These are phyloP conservation scores for Delonix regia DNA, from an alignment of 306 rosid genomes.

Conservation along the genomic window DNA sequence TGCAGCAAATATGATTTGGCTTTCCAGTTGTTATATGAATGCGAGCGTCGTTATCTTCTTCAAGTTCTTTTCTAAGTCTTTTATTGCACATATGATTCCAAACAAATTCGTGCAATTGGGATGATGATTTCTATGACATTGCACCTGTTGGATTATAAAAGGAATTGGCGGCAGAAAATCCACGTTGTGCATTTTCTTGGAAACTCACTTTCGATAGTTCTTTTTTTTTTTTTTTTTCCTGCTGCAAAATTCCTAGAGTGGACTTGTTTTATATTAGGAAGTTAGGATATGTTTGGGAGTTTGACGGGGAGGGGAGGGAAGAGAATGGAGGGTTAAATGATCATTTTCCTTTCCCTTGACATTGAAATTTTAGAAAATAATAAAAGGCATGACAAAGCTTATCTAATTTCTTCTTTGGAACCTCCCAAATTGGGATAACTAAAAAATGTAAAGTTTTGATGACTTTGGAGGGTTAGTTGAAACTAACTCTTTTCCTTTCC, in stretches of 20 bases:
- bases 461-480: too few relatives aligned
- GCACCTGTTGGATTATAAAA: not conserved
- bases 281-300: too few relatives aligned
- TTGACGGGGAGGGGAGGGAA: too few relatives aligned
- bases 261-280: not conserved
- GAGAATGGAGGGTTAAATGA: too few relatives aligned
- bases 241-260: not conserved
- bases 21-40: not conserved
- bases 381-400: too few relatives aligned
- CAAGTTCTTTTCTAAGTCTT: not conserved
- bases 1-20: not conserved
- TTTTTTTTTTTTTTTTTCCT: not conserved
- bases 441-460: too few relatives aligned
- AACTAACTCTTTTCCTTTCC: too few relatives aligned
- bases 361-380: too few relatives aligned
- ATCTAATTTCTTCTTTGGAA: too few relatives aligned
- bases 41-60: not conserved
- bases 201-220: not conserved
- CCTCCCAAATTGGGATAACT: too few relatives aligned
- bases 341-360: too few relatives aligned
- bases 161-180: not conserved
- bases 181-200: not conserved
- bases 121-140: not conserved
- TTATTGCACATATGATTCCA: not conserved
- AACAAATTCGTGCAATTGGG: not conserved